Evolutionary conservation across 75 land plant genomes (phyloP), one percentile per base, ranked within the genome.

Genomic region (Selaginella moellendorffii): DNA sequence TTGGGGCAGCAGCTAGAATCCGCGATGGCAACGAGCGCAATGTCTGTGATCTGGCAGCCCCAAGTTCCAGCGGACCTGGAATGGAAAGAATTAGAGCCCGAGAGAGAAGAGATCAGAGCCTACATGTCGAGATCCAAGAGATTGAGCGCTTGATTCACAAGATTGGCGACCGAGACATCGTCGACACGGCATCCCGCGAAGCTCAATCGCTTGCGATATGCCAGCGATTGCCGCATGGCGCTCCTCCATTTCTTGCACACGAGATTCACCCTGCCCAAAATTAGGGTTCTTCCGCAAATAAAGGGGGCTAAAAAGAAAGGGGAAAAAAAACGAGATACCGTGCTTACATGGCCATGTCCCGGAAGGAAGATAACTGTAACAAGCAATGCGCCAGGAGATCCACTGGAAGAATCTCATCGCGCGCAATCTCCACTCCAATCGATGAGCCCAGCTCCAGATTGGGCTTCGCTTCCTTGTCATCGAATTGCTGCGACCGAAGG

Each of bases 121-220:
- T 72, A 88, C 93, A 88, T 80, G 68, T 84, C 82, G 22, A 88
- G 93, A 58, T 88, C 93, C 68, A 62, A 71, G 72, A 84, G 83
- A 29, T 63, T 71, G 31, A 71, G 65, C 26, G 93, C 82, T 56
- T 30, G 28, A 28, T 72, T 56, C 52, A 89, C 81, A 17, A 85
- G 42, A 21, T 78, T 78, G 8, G 86, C 77, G 17, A 77, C 68
- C 69, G 96, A 81, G 1, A 65, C 74, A 67, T 88, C 93, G 54
- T 88, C 84, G 74, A 85, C 76, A 30, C 81, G 77, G 78, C 81
- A 82, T 1, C 86, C 86, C 28, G 97, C 81, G 69, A 91, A 88
- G 74, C 93, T 91, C 26, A 91, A 68, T 56, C 56, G 79, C 72
- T 79, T 68, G 52, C 73, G 81, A 72, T 79, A 68, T 19, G 80